Evolutionary conservation across 2,329 filamentous ascomycete genomes (phyloP), one percentile per base, ranked within the genome.

Genomic region (Aspergillus piperis): DNA sequence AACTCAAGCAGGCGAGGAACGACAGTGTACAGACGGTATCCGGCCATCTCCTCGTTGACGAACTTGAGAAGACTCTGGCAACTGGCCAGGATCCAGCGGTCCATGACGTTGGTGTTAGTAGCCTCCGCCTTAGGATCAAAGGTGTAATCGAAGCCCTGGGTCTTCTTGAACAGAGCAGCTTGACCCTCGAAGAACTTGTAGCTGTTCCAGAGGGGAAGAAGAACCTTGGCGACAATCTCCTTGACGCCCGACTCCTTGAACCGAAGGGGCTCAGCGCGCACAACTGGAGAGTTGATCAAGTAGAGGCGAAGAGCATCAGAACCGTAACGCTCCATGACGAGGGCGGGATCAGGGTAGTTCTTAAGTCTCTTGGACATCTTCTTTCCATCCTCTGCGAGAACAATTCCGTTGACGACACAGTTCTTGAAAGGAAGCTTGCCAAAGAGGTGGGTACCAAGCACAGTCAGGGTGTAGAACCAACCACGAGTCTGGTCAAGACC

Each of bases 361-460:
- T 97, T 96, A 60, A 96, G 82, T 57, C 94, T 87, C 79, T 98
- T 98, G 6, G 92, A 96, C 94, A 98, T 98, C 83, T 98, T 98
- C 83, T 96, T 97, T 58, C 94, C 94, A 71, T 96, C 92, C 74
- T 96, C 92, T 0, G 93, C 93, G 42, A 97, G 84, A 4, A 97
- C 92, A 64, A 96, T 95, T 53, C 93, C 93, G 72, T 96, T 97
- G 63, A 96, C 92, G n/a, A 97, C 91, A 70, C 92, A 96, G 75
- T 96, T 97, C 79, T 95, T 88, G 83, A 96, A 97, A 0, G 94
- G 92, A 2, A 92, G 86, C 38, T 87, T 85, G 47, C 90, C 90
- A 69, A 95, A 96, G 3, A 97, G 83, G 73, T 96, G 91, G 7
- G 90, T 95, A 36, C 93, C 93, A 51, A 98, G 81, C 8, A 97